Evolutionary conservation across 495 filamentous ascomycete genomes (phyloP), one percentile per base, ranked within the genome.

Genomic region (Aspergillus mulundensis): DNA sequence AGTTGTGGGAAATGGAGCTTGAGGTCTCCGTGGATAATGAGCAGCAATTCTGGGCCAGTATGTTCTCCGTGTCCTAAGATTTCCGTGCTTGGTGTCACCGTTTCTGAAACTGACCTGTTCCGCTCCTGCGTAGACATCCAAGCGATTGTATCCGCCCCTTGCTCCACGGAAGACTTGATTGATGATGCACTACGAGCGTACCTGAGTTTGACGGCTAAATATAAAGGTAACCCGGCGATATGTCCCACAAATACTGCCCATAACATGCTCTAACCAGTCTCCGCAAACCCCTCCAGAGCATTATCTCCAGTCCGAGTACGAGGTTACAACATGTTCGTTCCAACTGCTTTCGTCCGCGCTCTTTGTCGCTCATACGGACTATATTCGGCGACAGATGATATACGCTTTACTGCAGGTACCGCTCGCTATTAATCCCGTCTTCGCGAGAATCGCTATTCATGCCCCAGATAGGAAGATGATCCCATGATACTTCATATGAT

Each of bases 31-130:
- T 89, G 67, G 90, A 95, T 71, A 87, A 83, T 72, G 91, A 93
- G 76, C 81, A 91, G 68, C 88, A 96, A 73, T 94, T 97, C 75
- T 97, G 94, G 94, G 77, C 84, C 73, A 88, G 93, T 96, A 65
- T 67, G 84, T 75, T 25, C 28, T 21, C 21, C 18, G 6, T 48
- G n/a, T 36, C 41, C 36, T 40, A 20, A 12, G 24, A 20, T 57
- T 19, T 5, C 43, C 24, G 40, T 15, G 24, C n/a, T 24, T 15
- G 39, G 23, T 38, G 43, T 36, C 43, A 24, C 7, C 34, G 7
- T 38, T 36, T 0, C 24, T 0, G 12, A 20, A 49, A 54, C 54
- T 46, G 34, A 43, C 40, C 15, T 38, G 36, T 41, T 45, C 56
- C 39, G 34, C 58, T 53, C 60, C 55, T 10, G 24, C 21, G 23